Evolutionary conservation across 345 rosid genomes (phyloP).

Genomic region (Kernera saxatilis): DNA sequence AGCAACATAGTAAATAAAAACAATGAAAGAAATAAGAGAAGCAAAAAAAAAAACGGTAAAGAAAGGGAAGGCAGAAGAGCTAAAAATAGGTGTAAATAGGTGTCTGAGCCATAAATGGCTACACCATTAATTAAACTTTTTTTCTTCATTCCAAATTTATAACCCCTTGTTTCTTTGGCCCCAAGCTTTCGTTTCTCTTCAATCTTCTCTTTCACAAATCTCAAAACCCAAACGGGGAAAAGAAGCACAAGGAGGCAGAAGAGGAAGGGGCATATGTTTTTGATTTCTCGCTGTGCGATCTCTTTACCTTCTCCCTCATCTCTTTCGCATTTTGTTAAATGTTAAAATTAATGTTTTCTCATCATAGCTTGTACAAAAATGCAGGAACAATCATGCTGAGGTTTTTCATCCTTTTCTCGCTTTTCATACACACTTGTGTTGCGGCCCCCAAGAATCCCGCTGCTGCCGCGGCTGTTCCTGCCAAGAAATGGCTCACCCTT

Average conservation of each 20-base stretch:
- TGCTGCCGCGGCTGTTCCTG: background rate
- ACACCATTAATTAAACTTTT: background rate
- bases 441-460: conserved; percentile 19
- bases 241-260: conserved; percentile 19
- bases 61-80: background rate
- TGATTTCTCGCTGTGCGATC: conserved; percentile 1
- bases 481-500: conserved; percentile 59
- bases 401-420: conserved; percentile 39
- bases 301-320: background rate
- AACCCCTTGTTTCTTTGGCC: conserved; percentile 20
- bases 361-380: background rate
- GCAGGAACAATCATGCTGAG: conserved; percentile 38
- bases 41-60: background rate
- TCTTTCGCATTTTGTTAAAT: background rate
- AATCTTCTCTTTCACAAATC: conserved; percentile 10
- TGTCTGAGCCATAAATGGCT: conserved; percentile 9
- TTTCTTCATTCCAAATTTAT: background rate
- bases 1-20: too few relatives aligned
- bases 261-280: conserved; percentile 25
- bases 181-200: conserved; percentile 13
- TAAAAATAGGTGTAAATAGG: conserved; percentile 8
- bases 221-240: background rate
- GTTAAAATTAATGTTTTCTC: background rate
- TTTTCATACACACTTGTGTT: conserved; percentile 36
- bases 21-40: background rate